Evolutionary conservation across 768 basidiomycete species (phyloP), one percentile per base, ranked within the genome.

Genomic region (Cystoderma amianthinum): DNA sequence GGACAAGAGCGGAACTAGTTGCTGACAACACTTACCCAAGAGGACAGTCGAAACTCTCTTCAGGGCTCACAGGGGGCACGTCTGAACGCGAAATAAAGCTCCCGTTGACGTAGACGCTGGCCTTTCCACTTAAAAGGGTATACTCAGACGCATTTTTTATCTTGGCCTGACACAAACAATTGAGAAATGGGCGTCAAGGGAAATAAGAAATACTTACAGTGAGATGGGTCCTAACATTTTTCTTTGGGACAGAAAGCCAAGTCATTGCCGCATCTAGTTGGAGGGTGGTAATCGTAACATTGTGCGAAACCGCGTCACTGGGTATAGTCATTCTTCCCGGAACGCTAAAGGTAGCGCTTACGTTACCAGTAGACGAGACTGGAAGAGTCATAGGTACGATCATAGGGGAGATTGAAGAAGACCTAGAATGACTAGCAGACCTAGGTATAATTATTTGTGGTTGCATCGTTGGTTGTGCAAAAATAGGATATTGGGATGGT

Each of bases 321-420:
- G 70, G 69, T 13, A 74, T 60, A 12, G 50, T 62, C 25, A 69
- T 65, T 6, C 62, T 45, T 1, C 72, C 71, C 0, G 69, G 69
- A 7, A 71, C 60, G 4, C 47, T 48, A 43, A 66, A 72, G 2
- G 67, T 71, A 6, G 69, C 67, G 35, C 48, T 66, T 24, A 69
- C 52, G 13, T 61, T 63, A 1, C 63, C 64, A 40, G 58, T 65
- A 0, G 66, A 65, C 0, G 61, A 53, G 10, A 69, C 64, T 5
- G 49, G 32, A 19, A 60, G 32, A 1, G 33, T 46, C 3, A 57
- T 50, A n/a, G n/a, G n/a, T n/a, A n/a, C n/a, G n/a, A n/a, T n/a
- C n/a, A n/a, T n/a, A n/a, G n/a, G n/a, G n/a, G n/a, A n/a, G n/a
- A n/a, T n/a, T n/a, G n/a, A n/a, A n/a, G n/a, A n/a, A n/a, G n/a